Evolutionary conservation across 495 filamentous ascomycete species (phyloP).

Genomic region (Aspergillus bridgeri): DNA sequence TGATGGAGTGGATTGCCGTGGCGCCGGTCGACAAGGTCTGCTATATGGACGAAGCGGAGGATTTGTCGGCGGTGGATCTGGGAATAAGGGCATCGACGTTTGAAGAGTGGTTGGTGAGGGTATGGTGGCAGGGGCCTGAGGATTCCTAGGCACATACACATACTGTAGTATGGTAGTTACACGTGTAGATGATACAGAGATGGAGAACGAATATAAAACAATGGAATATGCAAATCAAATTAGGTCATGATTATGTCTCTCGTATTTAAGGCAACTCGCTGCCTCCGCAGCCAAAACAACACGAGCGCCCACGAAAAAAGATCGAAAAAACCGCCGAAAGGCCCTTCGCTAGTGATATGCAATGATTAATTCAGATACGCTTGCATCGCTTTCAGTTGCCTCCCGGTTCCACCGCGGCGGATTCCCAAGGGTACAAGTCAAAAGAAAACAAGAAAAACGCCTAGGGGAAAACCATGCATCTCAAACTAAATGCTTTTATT

Average conservation of each 20-base stretch:
- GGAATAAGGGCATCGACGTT: constrained; percentile 17
- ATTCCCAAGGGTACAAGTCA: not conserved
- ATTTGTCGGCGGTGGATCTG: constrained; percentile 16
- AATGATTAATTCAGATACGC: not conserved
- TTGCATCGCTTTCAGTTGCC: not conserved
- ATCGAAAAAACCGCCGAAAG: not conserved
- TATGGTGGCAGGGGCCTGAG: constrained; percentile 13
- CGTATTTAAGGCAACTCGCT: too few relatives aligned
- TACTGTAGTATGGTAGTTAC: too few relatives aligned
- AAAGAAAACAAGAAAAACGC: not conserved
- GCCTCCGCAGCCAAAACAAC: too few relatives aligned
- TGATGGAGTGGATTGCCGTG: constrained; percentile 23
- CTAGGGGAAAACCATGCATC: not conserved
- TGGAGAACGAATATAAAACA: not conserved
- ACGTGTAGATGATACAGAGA: not conserved
- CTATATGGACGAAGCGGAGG: constrained; percentile 12
- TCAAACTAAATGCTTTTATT: not conserved
- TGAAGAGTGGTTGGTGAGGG: constrained; percentile 22
- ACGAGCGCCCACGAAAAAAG: too few relatives aligned
- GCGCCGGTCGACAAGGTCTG: constrained; percentile 18
- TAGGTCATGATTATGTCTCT: not conserved
- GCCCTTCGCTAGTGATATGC: not conserved
- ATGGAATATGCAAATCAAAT: not conserved
- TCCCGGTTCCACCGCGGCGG: not conserved
- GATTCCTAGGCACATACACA: not conserved